Conservation (phyloP, 805 yeast genomes). For the Saccharomycopsis fibuligera region DNA sequence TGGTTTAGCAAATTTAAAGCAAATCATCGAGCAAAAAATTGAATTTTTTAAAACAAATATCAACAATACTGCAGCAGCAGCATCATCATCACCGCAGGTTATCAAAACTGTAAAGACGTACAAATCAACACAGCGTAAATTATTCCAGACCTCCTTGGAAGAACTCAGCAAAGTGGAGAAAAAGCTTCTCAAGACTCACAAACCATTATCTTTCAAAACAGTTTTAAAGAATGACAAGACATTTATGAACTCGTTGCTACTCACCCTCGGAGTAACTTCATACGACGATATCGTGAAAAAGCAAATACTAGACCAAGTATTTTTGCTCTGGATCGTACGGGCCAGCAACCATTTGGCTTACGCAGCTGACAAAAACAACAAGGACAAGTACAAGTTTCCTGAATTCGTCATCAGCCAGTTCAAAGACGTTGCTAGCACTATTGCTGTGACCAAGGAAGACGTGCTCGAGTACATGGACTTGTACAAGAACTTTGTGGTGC, state of each 20-base stretch:
- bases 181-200: slow-evolving; percentile 36
- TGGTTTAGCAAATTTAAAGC: slow-evolving; percentile 49
- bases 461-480: slow-evolving; percentile 46
- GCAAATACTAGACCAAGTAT: slow-evolving; percentile 48
- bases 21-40: slow-evolving; percentile 47
- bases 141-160: slow-evolving; percentile 42
- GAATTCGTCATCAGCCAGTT: slow-evolving; percentile 43
- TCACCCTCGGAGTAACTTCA: slow-evolving; percentile 50
- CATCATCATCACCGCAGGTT: slow-evolving; percentile 15
- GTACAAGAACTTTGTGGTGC: slow-evolving; percentile 49
- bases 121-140: slow-evolving; percentile 40
- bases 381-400: slow-evolving; percentile 38
- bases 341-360: slow-evolving; percentile 36
- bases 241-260: slow-evolving; percentile 48
- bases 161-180: slow-evolving; percentile 41
- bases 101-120: slow-evolving; percentile 38
- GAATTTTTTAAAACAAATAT: slow-evolving; percentile 33
- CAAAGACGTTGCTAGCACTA: slow-evolving; percentile 31
- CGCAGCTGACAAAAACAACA: slow-evolving; percentile 20
- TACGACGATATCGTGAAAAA: slow-evolving; percentile 46
- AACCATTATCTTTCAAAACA: slow-evolving; percentile 51
- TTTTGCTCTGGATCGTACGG: slow-evolving; percentile 60
- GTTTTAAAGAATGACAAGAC: slow-evolving; percentile 48
- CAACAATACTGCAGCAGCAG: slow-evolving; percentile 19
- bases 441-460: slow-evolving; percentile 44